Evolutionary conservation across 2,329 filamentous ascomycete species (phyloP).

Genomic region (Trichoderma guizhouense): DNA sequence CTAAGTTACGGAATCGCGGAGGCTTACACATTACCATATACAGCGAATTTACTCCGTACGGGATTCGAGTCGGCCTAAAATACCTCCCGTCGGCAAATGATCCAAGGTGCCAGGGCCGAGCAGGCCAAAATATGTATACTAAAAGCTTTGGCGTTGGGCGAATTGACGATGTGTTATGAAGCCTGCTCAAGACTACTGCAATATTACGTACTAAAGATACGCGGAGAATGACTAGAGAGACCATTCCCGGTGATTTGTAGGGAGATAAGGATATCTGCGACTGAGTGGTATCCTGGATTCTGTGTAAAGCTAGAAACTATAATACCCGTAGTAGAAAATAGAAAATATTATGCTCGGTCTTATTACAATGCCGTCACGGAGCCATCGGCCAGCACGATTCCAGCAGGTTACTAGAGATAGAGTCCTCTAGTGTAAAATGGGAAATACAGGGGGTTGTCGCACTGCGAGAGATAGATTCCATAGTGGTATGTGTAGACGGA

Average conservation of each 20-base stretch:
- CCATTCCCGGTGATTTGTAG: not conserved
- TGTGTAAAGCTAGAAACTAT: not conserved
- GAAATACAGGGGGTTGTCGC: not conserved
- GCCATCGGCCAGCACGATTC: not conserved
- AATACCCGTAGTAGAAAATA: not conserved
- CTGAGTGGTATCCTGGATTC: not conserved
- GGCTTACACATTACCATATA: not conserved
- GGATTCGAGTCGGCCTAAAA: not conserved
- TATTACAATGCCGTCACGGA: not conserved
- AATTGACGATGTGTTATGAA: not conserved
- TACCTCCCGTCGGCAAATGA: not conserved
- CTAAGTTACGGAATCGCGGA: not conserved
- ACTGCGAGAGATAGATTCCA: not conserved
- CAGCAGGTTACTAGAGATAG: not conserved
- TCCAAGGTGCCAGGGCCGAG: not conserved
- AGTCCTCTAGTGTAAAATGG: not conserved
- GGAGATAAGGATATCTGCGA: not conserved
- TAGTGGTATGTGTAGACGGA: not conserved
- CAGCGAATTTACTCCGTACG: not conserved
- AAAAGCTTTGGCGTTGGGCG: too few species aligned
- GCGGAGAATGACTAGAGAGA: not conserved
- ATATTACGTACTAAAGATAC: not conserved
- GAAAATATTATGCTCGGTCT: not conserved
- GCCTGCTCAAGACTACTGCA: not conserved
- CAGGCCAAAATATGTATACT: not conserved